Percentiles rank a stretch among this genome's conserved stretches.
phyloP scores from a whole-genome alignment of 441 rosid species.

The Brassica hybrid region DNA sequence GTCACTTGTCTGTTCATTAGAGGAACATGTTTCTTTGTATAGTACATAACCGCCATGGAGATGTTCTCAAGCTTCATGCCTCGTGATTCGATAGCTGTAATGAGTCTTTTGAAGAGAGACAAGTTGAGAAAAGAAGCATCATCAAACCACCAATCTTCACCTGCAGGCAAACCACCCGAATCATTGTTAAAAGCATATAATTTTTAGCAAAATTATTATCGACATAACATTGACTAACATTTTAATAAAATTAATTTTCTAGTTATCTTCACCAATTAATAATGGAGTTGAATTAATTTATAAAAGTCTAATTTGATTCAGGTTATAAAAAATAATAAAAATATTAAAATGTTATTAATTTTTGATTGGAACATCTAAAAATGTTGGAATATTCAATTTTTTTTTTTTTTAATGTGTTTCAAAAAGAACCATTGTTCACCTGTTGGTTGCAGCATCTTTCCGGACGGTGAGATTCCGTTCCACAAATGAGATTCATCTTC shows the following conservation, averaged over 20 bases:
- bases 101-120: constrained; percentile 54
- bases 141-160: constrained; percentile 78
- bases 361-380: background rate
- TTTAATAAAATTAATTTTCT: background rate
- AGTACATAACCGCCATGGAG: constrained; percentile 56
- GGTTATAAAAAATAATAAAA: too few relatives aligned
- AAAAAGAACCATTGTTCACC: constrained; percentile 18
- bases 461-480: constrained; percentile 63
- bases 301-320: background rate
- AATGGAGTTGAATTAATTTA: background rate
- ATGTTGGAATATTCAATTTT: background rate
- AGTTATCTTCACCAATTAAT: background rate
- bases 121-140: constrained; percentile 60
- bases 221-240: background rate
- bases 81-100: constrained; percentile 51
- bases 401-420: too few relatives aligned
- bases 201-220: background rate
- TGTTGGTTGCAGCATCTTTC: constrained; percentile 43
- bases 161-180: constrained; percentile 1
- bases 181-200: background rate
- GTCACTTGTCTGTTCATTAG: constrained; percentile 49
- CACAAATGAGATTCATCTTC: constrained; percentile 50
- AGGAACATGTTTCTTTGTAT: constrained; percentile 60
- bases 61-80: constrained; percentile 63
- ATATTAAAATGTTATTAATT: background rate